These are phyloP conservation scores for Penicillium parvum DNA, from an alignment of 495 filamentous ascomycete species.

Conservation along the genomic window DNA sequence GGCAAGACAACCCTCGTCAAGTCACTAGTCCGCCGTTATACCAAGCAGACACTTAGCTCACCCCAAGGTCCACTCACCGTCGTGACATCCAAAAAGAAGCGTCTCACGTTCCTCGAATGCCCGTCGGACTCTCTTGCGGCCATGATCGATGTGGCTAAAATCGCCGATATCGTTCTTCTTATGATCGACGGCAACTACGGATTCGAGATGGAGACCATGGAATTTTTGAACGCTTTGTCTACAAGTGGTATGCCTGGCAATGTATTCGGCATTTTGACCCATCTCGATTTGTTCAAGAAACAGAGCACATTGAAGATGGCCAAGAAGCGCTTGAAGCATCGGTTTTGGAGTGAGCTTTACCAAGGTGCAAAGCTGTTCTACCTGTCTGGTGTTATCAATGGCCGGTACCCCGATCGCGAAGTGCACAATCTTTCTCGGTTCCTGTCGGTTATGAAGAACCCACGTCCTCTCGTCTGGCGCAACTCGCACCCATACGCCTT, in stretches of 20 bases:
- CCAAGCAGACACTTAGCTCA: constrained; percentile 87
- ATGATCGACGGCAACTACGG: constrained; percentile 99
- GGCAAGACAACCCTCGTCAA: constrained; percentile 81
- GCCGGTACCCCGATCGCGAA: constrained; percentile 93
- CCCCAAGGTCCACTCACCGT: constrained; percentile 91
- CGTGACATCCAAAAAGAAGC: constrained; percentile 87
- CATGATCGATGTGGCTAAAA: constrained; percentile 94
- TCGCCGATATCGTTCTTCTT: constrained; percentile 91
- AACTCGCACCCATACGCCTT: constrained; percentile 92
- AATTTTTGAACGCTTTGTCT: constrained; percentile 88
- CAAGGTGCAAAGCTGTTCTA: constrained; percentile 97
- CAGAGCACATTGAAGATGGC: constrained; percentile 82
- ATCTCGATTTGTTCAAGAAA: constrained; percentile 92
- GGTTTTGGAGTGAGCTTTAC: constrained; percentile 95
- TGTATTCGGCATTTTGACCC: constrained; percentile 93
- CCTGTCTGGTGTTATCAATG: constrained; percentile 90
- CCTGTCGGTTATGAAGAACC: constrained; percentile 97
- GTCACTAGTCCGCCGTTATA: constrained; percentile 88
- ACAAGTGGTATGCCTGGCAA: constrained; percentile 96
- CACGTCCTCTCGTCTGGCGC: constrained; percentile 90
- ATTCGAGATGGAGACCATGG: constrained; percentile 99
- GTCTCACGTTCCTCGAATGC: constrained; percentile 94
- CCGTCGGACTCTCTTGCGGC: constrained; percentile 86
- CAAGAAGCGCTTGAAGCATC: constrained; percentile 93
- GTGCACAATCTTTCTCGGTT: constrained; percentile 93